phyloP scores from a whole-genome alignment of 2,329 filamentous ascomycete species.

The Thielaviopsis populi region DNA sequence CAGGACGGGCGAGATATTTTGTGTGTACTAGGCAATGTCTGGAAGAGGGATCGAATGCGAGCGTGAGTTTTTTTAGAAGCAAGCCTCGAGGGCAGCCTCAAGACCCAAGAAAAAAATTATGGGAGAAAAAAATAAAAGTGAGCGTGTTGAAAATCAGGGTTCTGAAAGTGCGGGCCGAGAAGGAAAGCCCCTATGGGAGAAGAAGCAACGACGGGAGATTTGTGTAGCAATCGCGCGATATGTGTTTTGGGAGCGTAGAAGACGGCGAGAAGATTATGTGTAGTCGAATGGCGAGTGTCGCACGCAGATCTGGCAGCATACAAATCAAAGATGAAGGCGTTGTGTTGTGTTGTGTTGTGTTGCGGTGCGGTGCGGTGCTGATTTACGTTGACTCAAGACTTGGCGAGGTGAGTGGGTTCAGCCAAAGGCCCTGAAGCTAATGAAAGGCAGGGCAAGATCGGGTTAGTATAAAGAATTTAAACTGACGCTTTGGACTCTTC shows the following conservation, averaged over 20 bases:
- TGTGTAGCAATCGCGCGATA: no score
- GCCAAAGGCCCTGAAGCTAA: not conserved
- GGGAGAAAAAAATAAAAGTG: not conserved
- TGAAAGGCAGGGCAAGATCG: not conserved
- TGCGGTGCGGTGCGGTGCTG: not conserved
- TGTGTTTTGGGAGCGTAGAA: no score
- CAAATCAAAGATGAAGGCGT: not conserved
- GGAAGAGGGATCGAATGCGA: not conserved
- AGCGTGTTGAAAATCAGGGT: not conserved
- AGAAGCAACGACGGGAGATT: no score
- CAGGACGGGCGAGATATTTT: not conserved
- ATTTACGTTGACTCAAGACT: not conserved
- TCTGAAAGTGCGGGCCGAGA: not conserved
- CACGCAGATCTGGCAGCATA: no score
- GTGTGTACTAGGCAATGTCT: not conserved
- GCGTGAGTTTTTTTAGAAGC: not conserved
- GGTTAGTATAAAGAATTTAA: not conserved
- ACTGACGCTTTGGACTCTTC: not conserved
- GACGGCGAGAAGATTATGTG: no score
- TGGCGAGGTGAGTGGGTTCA: not conserved
- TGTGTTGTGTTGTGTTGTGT: no score
- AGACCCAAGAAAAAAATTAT: not conserved
- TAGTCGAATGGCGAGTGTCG: no score
- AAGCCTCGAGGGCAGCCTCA: not conserved
- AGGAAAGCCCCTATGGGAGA: no score